Conservation (phyloP, 108 stramenopile genomes). For the Aurantiochytrium sp. region DNA sequence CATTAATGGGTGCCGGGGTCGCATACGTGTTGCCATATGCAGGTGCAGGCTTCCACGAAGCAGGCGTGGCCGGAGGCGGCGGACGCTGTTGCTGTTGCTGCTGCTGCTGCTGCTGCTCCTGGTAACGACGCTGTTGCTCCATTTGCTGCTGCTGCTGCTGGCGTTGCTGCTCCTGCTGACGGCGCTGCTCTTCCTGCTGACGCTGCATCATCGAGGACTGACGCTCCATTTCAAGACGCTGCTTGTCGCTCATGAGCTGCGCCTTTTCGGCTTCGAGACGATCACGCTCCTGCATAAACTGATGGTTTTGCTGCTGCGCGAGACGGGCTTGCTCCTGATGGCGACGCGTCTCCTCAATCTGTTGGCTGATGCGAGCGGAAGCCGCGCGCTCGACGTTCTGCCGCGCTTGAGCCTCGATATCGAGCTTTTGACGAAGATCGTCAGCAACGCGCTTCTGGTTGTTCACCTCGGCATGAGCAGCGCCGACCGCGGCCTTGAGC, state of each 20-base stretch:
- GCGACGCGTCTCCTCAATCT: neutral
- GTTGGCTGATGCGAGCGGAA: neutral
- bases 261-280: neutral
- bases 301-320: neutral
- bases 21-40: slow-evolving; percentile 10
- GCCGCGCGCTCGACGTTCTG: neutral
- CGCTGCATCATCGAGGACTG: neutral
- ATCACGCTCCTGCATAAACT: neutral
- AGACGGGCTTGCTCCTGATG: neutral
- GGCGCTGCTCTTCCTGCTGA: neutral
- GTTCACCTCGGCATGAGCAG: neutral
- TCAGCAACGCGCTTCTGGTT: neutral
- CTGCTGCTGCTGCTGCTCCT: neutral
- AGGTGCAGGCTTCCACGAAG: neutral
- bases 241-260: neutral
- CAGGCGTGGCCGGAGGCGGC: neutral
- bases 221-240: neutral
- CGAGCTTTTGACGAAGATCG: neutral
- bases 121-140: no score
- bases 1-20: neutral
- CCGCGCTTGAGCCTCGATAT: neutral
- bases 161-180: neutral
- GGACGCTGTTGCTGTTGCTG: slow-evolving; percentile 3
- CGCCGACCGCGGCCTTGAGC: neutral
- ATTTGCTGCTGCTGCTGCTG: no score